Evolutionary conservation across 495 filamentous ascomycete genomes (phyloP).

Genomic region (Platismatia glauca): DNA sequence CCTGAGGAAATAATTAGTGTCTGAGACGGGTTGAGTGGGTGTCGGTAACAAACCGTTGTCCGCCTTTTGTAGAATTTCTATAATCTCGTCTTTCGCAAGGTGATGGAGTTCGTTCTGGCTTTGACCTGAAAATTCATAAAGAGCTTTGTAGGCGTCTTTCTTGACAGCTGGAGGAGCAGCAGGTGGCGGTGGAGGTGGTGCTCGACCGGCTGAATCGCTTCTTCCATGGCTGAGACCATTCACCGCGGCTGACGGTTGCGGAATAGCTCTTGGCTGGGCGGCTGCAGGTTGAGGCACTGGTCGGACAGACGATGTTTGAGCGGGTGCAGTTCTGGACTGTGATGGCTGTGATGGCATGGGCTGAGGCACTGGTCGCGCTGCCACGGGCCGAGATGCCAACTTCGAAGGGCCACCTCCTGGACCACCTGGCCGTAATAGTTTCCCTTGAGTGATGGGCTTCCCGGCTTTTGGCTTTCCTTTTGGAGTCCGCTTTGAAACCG

Average conservation of each 20-base stretch:
- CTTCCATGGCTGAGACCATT: constrained; percentile 41
- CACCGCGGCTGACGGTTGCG: constrained; percentile 42
- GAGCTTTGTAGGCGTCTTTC: constrained; percentile 70
- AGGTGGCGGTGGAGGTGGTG: constrained; percentile 60
- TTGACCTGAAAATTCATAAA: constrained; percentile 82
- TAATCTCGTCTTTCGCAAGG: constrained; percentile 64
- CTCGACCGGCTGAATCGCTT: constrained; percentile 44
- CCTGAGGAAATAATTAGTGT: constrained; percentile 44
- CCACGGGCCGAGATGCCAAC: constrained; percentile 45
- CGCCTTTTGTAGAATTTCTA: constrained; percentile 84
- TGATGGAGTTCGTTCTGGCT: constrained; percentile 70
- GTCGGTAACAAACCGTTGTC: constrained; percentile 61
- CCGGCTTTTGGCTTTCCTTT: constrained; percentile 74
- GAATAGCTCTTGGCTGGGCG: constrained; percentile 32
- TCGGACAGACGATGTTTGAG: constrained; percentile 31
- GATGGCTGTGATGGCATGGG: constrained; percentile 28
- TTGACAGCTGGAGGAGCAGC: constrained; percentile 53
- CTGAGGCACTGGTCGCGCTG: constrained; percentile 35
- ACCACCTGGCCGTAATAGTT: constrained; percentile 82
- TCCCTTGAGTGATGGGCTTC: constrained; percentile 82
- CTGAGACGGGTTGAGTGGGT: constrained; percentile 2
- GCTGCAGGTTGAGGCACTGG: constrained; percentile 38
- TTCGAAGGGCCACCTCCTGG: constrained; percentile 74
- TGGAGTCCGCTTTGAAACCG: constrained; percentile 75
- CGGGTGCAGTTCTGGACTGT: constrained; percentile 20